phyloP scores from a whole-genome alignment of 129 eudicot species.

The sunflower (Helianthus annuus) region DNA sequence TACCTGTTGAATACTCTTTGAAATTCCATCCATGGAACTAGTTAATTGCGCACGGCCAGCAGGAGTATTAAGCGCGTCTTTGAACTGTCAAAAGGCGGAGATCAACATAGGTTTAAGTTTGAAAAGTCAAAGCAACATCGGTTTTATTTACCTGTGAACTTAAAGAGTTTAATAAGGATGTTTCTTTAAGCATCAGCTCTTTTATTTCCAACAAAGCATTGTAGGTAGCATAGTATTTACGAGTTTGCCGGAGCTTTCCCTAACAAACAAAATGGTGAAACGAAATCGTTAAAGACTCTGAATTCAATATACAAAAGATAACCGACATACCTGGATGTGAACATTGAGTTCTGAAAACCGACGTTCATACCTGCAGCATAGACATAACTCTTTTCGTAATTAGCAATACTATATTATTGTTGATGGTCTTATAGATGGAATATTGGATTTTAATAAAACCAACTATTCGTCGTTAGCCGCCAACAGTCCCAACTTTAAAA shows the following conservation, averaged over 20 bases:
- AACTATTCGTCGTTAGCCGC: no score
- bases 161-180: slow-evolving; percentile 74
- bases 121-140: background rate
- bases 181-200: slow-evolving; percentile 83
- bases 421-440: background rate
- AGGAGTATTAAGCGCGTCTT: slow-evolving; percentile 60
- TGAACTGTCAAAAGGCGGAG: slow-evolving; percentile 42
- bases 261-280: slow-evolving; percentile 21
- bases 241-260: slow-evolving; percentile 73
- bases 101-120: slow-evolving; percentile 10
- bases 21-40: slow-evolving; percentile 62
- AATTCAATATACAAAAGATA: background rate
- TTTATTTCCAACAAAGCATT: slow-evolving; percentile 79
- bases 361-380: slow-evolving; percentile 64
- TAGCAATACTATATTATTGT: slow-evolving; percentile 3
- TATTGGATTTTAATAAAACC: no score
- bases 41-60: slow-evolving; percentile 56
- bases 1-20: slow-evolving; percentile 64
- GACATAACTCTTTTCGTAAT: slow-evolving; percentile 1
- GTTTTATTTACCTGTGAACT: slow-evolving; percentile 60
- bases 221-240: slow-evolving; percentile 68
- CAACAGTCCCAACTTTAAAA: no score
- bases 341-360: slow-evolving; percentile 73
- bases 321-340: slow-evolving; percentile 58
- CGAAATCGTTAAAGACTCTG: background rate